Conservation (phyloP, 2,329 filamentous ascomycete species). For the Xylariaceae sp. region DNA sequence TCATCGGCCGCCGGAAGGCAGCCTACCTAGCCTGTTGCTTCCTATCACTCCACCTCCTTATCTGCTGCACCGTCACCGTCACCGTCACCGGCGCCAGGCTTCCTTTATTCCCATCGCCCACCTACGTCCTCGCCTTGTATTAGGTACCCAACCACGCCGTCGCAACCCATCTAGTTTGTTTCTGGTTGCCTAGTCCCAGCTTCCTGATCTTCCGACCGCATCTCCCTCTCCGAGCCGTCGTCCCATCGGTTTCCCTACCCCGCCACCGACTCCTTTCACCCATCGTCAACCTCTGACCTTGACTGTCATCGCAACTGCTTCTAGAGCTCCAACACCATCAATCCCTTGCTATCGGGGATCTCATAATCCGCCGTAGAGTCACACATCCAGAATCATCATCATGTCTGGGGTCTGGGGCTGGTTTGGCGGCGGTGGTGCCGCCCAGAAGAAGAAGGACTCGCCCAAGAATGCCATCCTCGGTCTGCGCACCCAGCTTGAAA, state of each 20-base stretch:
- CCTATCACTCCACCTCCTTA: too few species aligned
- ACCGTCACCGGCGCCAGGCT: background rate
- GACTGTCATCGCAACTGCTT: slow-evolving; percentile 4
- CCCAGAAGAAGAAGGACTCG: slow-evolving; percentile 85
- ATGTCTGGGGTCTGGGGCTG: slow-evolving; percentile 78
- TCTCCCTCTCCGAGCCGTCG: slow-evolving; percentile 5
- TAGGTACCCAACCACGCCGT: background rate
- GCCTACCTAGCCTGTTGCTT: background rate
- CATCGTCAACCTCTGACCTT: background rate
- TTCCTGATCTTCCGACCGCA: background rate
- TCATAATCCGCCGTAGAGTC: slow-evolving; percentile 5
- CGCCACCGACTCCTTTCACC: slow-evolving; percentile 16
- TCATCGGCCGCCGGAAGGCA: slow-evolving; percentile 13
- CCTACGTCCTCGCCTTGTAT: background rate
- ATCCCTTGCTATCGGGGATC: slow-evolving; percentile 4
- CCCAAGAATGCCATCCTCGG: slow-evolving; percentile 95
- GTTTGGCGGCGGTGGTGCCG: slow-evolving; percentile 80
- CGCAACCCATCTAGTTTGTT: background rate
- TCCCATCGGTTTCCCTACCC: slow-evolving; percentile 20
- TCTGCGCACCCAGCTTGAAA: slow-evolving; percentile 85
- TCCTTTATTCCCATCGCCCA: slow-evolving; percentile 6
- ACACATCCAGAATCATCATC: slow-evolving; percentile 24
- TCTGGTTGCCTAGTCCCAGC: slow-evolving; percentile 1
- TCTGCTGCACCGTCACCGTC: too few species aligned
- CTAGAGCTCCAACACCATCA: background rate